Evolutionary conservation across 331 rosid genomes (phyloP).

Genomic region (Saraca asoca): DNA sequence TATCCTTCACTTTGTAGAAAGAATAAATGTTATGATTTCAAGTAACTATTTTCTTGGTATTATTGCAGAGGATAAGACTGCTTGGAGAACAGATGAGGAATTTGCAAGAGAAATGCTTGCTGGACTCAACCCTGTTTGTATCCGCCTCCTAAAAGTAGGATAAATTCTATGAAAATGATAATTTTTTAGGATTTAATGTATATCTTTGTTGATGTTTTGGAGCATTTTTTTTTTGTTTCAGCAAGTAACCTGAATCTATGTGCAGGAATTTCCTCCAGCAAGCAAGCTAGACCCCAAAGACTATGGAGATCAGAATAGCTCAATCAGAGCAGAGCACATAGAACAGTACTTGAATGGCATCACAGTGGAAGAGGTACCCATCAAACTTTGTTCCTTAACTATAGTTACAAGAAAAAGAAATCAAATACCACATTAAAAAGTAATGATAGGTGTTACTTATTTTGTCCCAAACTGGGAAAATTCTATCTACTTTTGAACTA

Average conservation of each 20-base stretch:
- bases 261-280: conserved; percentile 81
- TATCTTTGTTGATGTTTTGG: background rate
- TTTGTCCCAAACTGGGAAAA: too few relatives aligned
- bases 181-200: background rate
- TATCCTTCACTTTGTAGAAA: background rate
- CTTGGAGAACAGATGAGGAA: conserved; percentile 94
- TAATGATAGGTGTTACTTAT: too few relatives aligned
- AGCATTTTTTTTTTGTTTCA: conserved; percentile 18
- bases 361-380: conserved; percentile 57
- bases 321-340: conserved; percentile 61
- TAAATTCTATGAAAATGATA: background rate
- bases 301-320: conserved; percentile 79
- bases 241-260: conserved; percentile 3
- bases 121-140: conserved; percentile 87
- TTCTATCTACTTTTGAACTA: too few relatives aligned
- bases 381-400: conserved; percentile 8
- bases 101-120: conserved; percentile 95
- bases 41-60: background rate
- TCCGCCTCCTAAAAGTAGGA: conserved; percentile 67
- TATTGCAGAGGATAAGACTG: conserved; percentile 61
- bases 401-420: conserved; percentile 10
- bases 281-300: conserved; percentile 66
- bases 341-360: conserved; percentile 57
- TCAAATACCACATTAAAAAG: background rate
- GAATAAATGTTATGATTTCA: background rate